Evolutionary conservation across 768 basidiomycete genomes (phyloP).

Genomic region (Mycena albidolilacea): DNA sequence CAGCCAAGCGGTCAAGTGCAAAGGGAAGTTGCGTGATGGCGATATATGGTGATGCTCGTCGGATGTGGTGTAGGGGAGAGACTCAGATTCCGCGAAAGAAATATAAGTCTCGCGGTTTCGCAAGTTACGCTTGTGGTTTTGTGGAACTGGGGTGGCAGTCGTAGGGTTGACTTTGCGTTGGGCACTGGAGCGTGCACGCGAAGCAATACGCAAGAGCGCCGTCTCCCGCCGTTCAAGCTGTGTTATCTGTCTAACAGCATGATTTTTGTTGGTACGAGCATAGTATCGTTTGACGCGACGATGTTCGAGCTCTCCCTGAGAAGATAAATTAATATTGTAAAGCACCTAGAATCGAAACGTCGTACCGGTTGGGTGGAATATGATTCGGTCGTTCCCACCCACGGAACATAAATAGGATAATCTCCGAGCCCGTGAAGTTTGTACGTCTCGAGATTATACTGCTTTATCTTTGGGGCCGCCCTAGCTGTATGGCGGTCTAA

Average conservation of each 20-base stretch:
- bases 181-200: background rate
- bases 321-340: background rate
- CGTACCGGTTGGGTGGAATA: slow-evolving; percentile 59
- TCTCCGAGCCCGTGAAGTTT: slow-evolving; percentile 59
- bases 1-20: slow-evolving; percentile 27
- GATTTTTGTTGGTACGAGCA: slow-evolving; percentile 48
- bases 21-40: slow-evolving; percentile 25
- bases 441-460: slow-evolving; percentile 50
- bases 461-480: slow-evolving; percentile 31
- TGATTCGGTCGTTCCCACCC: slow-evolving; percentile 42
- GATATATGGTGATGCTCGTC: slow-evolving; percentile 11
- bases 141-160: background rate
- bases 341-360: background rate
- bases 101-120: slow-evolving; percentile 4
- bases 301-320: slow-evolving; percentile 56
- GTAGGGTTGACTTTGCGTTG: background rate
- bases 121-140: background rate
- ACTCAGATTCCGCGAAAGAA: slow-evolving; percentile 22
- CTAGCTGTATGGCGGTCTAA: no score
- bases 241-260: slow-evolving; percentile 43
- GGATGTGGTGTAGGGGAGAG: slow-evolving; percentile 29
- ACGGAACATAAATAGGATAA: slow-evolving; percentile 50
- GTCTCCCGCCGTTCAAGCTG: slow-evolving; percentile 22
- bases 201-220: background rate
- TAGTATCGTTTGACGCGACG: slow-evolving; percentile 34